phyloP scores from a whole-genome alignment of 441 rosid species.

The Adansonia rubrostipa region DNA sequence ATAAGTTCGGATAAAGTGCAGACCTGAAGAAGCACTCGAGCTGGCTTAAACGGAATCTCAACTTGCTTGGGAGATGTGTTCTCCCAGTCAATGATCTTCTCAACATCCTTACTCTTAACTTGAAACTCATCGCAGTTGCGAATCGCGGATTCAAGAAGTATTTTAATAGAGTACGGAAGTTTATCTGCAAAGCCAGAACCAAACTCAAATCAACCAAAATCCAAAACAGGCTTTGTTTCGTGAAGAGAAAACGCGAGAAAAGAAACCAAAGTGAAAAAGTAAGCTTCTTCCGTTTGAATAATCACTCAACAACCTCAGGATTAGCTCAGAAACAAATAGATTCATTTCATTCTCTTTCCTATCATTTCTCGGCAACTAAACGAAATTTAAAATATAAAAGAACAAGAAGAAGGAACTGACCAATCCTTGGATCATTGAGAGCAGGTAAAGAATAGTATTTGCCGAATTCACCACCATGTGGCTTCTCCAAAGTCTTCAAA shows the following conservation, averaged over 20 bases:
- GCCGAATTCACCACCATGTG: slow-evolving; percentile 61
- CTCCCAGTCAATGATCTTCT: slow-evolving; percentile 79
- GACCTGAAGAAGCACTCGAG: slow-evolving; percentile 78
- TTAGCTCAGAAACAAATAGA: not conserved
- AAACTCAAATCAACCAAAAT: slow-evolving; percentile 26
- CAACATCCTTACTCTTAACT: slow-evolving; percentile 69
- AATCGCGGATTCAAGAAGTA: slow-evolving; percentile 71
- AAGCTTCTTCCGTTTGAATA: slow-evolving; percentile 7
- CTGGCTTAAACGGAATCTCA: slow-evolving; percentile 77
- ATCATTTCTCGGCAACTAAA: slow-evolving; percentile 8
- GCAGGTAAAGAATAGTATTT: slow-evolving; percentile 58
- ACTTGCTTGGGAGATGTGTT: slow-evolving; percentile 64
- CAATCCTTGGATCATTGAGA: slow-evolving; percentile 68
- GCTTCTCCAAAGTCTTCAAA: slow-evolving; percentile 57
- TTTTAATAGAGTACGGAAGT: slow-evolving; percentile 67
- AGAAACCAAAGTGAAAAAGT: not conserved
- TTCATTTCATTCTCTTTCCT: slow-evolving; percentile 18
- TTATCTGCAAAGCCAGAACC: slow-evolving; percentile 49
- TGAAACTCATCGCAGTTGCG: slow-evolving; percentile 76
- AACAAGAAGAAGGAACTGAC: slow-evolving; percentile 39
- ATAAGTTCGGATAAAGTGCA: not conserved
- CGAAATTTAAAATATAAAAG: slow-evolving; percentile 6
- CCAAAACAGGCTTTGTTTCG: not conserved
- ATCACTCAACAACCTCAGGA: not conserved
- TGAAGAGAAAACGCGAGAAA: not conserved